Evolutionary conservation across 2,329 filamentous ascomycete species (phyloP).

Genomic region (Cladosporium austrohemisphaericum): DNA sequence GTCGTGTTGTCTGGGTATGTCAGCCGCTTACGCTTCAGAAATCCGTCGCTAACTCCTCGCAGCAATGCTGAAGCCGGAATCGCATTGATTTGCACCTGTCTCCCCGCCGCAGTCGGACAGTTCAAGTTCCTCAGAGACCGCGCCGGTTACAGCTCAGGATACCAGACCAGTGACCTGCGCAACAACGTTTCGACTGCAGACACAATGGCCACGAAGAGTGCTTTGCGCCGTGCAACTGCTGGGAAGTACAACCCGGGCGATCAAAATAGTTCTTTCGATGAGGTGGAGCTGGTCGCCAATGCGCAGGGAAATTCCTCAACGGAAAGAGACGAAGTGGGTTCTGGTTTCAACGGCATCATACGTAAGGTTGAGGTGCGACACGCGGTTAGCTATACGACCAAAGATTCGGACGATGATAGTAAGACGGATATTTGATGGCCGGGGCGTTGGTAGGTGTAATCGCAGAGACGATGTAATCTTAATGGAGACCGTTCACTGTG

Average conservation of each 20-base stretch:
- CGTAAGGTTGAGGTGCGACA: conserved; percentile 6
- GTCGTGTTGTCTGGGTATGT: conserved; percentile 5
- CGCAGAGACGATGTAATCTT: neutral
- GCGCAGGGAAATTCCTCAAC: neutral
- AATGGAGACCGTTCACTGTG: no score
- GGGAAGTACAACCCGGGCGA: neutral
- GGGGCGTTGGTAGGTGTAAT: neutral
- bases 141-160: neutral
- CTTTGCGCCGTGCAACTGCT: neutral
- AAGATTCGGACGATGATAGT: neutral
- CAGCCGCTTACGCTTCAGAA: no score
- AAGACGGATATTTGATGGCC: neutral
- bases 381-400: neutral
- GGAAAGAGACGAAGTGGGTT: neutral
- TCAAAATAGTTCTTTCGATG: neutral
- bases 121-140: neutral
- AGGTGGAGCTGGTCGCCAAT: conserved; percentile 5
- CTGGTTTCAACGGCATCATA: conserved; percentile 1
- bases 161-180: neutral
- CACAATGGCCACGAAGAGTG: neutral
- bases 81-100: conserved; percentile 6
- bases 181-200: neutral
- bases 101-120: conserved; percentile 4
- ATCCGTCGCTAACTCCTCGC: neutral
- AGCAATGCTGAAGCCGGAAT: conserved; percentile 11